A percentile compares a stretch with the other conserved stretches of the same genome.
Evolutionary conservation across 495 filamentous ascomycete genomes (phyloP).

Genomic region (Penicillium pancosmium): DNA sequence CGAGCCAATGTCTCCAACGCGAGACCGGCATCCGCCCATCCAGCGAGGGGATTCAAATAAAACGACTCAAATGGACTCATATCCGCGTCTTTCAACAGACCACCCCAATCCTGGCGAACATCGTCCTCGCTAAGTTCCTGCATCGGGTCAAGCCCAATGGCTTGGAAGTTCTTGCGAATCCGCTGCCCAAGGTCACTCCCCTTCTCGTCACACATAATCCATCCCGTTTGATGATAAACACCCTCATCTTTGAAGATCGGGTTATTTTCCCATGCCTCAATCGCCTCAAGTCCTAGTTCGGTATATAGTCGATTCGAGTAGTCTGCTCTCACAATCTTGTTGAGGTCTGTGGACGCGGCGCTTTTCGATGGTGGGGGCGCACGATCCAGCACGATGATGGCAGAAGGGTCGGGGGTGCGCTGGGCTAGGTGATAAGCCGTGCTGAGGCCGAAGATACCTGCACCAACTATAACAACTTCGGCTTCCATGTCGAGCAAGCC

Average conservation of each 20-base stretch:
- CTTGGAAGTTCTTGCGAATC: conserved; percentile 37
- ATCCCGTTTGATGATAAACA: conserved; percentile 36
- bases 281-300: conserved; percentile 35
- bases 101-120: conserved; percentile 31
- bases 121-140: conserved; percentile 33
- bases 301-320: conserved; percentile 38
- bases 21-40: conserved; percentile 42
- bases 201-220: conserved; percentile 39
- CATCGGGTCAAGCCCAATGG: conserved; percentile 18
- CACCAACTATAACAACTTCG: conserved; percentile 43
- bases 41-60: conserved; percentile 43
- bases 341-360: conserved; percentile 37
- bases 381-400: conserved; percentile 41
- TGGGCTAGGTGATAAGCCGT: conserved; percentile 47
- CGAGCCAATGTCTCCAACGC: conserved; percentile 37
- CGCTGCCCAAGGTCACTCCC: conserved; percentile 30
- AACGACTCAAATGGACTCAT: conserved; percentile 28
- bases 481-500: conserved; percentile 10
- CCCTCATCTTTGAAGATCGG: conserved; percentile 27
- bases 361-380: conserved; percentile 26
- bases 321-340: conserved; percentile 41
- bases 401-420: conserved; percentile 21
- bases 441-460: conserved; percentile 47
- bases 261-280: conserved; percentile 28
- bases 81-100: conserved; percentile 32